Evolutionary conservation across 768 basidiomycete genomes (phyloP).

Genomic region (Kwoniella dejecticola): DNA sequence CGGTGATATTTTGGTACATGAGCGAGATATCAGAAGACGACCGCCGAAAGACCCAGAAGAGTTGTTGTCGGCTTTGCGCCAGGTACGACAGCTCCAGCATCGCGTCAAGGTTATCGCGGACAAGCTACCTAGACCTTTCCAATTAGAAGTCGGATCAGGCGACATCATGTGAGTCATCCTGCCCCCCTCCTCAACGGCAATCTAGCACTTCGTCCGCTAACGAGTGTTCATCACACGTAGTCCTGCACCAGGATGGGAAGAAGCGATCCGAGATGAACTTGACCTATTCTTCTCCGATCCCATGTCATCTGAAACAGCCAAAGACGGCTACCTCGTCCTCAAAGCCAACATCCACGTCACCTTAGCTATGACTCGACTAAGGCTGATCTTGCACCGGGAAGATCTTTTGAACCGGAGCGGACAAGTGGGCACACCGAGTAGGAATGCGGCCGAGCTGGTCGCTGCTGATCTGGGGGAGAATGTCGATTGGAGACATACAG

Average conservation of each 20-base stretch:
- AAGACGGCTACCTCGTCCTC: constrained; percentile 33
- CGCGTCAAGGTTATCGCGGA: constrained; percentile 27
- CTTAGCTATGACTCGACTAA: constrained; percentile 36
- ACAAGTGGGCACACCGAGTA: constrained; percentile 22
- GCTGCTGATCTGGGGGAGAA: constrained; percentile 31
- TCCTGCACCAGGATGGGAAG: constrained; percentile 43
- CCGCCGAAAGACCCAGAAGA: constrained; percentile 34
- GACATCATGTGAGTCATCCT: constrained; percentile 21
- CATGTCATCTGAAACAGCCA: constrained; percentile 34
- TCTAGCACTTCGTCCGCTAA: neutral
- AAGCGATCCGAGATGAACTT: constrained; percentile 30
- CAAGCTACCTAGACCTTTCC: constrained; percentile 28
- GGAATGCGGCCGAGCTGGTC: constrained; percentile 34
- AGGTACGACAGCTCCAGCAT: constrained; percentile 26
- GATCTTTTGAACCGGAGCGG: constrained; percentile 34
- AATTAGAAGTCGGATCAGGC: constrained; percentile 22
- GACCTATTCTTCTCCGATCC: constrained; percentile 39
- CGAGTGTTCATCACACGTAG: constrained; percentile 11
- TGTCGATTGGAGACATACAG: constrained; percentile 29
- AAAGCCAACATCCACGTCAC: constrained; percentile 46
- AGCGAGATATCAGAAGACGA: constrained; percentile 29
- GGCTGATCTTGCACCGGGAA: constrained; percentile 39
- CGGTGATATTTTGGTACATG: constrained; percentile 34
- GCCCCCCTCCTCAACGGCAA: neutral
- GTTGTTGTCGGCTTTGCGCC: constrained; percentile 19